Conservation (phyloP, 2,329 filamentous ascomycete species). For the Scedosporium boydii region DNA sequence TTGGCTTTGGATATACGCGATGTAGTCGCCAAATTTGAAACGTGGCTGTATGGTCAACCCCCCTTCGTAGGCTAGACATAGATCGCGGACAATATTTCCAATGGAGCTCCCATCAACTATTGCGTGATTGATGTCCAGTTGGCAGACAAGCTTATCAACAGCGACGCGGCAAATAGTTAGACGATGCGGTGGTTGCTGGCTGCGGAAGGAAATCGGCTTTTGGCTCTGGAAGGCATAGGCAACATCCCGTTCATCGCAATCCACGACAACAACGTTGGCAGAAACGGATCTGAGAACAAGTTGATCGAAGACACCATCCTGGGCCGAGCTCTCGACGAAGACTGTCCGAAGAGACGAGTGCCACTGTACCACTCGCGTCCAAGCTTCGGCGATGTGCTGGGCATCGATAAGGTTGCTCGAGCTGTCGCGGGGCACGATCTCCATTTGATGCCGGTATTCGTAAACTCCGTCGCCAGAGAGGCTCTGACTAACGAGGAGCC, state of each 20-base stretch:
- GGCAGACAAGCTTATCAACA: constrained; percentile 12
- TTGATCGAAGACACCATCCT: constrained; percentile 11
- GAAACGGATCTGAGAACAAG: constrained; percentile 11
- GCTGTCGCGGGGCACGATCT: no score
- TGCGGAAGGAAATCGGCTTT: no score
- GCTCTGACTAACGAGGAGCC: constrained; percentile 24
- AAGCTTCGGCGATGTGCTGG: constrained; percentile 10
- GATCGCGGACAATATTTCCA: constrained; percentile 18
- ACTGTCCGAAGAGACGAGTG: constrained; percentile 16
- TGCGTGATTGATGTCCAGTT: constrained; percentile 25
- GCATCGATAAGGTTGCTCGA: background rate
- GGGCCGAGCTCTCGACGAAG: constrained; percentile 10
- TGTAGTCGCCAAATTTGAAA: constrained; percentile 12
- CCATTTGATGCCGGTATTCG: no score
- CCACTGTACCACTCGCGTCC: constrained; percentile 11
- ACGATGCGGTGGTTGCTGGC: background rate
- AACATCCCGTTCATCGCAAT: background rate
- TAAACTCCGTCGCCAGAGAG: no score
- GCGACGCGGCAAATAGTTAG: constrained; percentile 15
- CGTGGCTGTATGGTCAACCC: constrained; percentile 2
- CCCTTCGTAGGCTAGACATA: constrained; percentile 16
- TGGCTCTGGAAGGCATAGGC: background rate
- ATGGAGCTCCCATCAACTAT: constrained; percentile 24
- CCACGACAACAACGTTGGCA: background rate
- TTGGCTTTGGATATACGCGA: constrained; percentile 13